Base-by-base conservation (phyloP, 768 basidiomycete genomes). In the Boletus rubroflammeus region DNA sequence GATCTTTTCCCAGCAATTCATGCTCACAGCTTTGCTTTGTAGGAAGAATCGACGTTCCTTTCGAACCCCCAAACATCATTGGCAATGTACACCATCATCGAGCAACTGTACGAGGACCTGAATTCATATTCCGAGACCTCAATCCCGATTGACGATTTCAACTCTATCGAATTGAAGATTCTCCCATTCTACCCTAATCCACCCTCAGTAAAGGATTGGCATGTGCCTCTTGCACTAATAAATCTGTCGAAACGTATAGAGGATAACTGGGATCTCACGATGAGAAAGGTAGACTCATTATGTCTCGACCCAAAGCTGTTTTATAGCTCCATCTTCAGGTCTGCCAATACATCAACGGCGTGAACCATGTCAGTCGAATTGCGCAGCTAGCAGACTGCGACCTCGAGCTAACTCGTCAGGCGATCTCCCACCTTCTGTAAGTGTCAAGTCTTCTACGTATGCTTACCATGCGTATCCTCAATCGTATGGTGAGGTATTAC, bases 171-270 rank as follows among this genome's bases (percentile, higher is more conserved):
- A 66, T 72, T 99, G 60, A 95, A 96, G 69, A 90, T 98, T 41
- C 93, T 98, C 57, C 96, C 97, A 0, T 96, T 94, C 72, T 95
- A 95, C 62, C 93, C 93, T 21, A 98, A 98, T 62, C 96, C 97
- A 17, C 88, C 88, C 0, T 75, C 78, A 4, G 91, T 98, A 13
- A 82, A 86, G 58, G 91, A 97, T 63, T 99, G 97, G 97, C 86
- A 90, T 75, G 97, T 98, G 2, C 97, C 97, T 1, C 76, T 98
- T 7, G 84, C 93, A 1, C 77, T 98, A 6, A 90, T 97, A 54
- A 87, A 91, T 63, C 75, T 98, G 29, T 76, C 81, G 1, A 89
- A 84, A 59, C 78, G 93, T 56, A 80, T 86, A 29, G 92, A 97
- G 62, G 85, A 85, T 21, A 96, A 93, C 62, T 98, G 97, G 97